Conservation (phyloP, 2,329 filamentous ascomycete species). For the Metarhizium brunneum region DNA sequence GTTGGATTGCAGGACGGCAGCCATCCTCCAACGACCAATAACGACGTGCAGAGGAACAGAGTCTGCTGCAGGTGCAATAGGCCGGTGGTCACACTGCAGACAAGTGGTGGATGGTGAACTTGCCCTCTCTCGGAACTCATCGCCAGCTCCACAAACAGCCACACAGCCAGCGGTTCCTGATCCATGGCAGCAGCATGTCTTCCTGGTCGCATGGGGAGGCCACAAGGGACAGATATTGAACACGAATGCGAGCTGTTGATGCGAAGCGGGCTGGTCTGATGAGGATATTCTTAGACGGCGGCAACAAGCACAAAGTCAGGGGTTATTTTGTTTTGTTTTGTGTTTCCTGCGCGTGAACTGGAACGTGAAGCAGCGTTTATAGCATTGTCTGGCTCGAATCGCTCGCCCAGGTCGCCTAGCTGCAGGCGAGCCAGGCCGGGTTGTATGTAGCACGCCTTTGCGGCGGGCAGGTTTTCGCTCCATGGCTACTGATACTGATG, state of each 20-base stretch:
- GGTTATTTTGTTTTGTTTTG: neutral
- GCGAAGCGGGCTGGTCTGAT: neutral
- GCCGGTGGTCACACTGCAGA: slow-evolving; percentile 6
- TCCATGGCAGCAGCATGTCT: neutral
- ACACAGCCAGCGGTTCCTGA: slow-evolving; percentile 3
- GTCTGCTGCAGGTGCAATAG: slow-evolving; percentile 5
- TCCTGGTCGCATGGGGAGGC: neutral
- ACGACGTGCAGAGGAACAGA: neutral
- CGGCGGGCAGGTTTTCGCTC: too few species aligned
- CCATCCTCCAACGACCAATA: slow-evolving; percentile 2
- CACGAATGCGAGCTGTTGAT: neutral
- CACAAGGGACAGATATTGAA: neutral
- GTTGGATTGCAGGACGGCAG: slow-evolving; percentile 1
- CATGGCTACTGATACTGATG: too few species aligned
- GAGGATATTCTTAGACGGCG: neutral
- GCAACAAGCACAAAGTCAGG: neutral
- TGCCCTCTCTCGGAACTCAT: slow-evolving; percentile 5
- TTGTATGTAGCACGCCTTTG: neutral
- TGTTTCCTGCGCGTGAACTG: neutral
- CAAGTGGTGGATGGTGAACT: slow-evolving; percentile 2
- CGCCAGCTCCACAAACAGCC: slow-evolving; percentile 3
- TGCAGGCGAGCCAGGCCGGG: too few species aligned
- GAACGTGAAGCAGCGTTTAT: neutral
- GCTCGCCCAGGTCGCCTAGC: neutral
- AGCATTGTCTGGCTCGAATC: neutral